Evolutionary conservation across 345 rosid genomes (phyloP).

Genomic region (Eucalyptus pumila): DNA sequence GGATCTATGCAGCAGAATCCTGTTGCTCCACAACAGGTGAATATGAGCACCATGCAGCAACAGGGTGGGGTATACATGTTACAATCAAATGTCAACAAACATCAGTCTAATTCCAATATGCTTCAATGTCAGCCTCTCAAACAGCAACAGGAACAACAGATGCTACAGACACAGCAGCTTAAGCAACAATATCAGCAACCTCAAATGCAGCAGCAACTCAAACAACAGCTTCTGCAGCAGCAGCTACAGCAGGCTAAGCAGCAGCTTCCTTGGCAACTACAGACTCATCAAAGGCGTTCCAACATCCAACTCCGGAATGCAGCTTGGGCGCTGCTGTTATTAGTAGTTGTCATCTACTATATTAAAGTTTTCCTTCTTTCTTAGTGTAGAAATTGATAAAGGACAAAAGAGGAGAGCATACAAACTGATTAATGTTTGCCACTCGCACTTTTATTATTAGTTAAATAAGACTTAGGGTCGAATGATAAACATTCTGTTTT

Average conservation of each 20-base stretch:
- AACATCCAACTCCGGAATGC: not conserved
- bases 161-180: constrained; percentile 38
- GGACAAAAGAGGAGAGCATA: too few relatives aligned
- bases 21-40: constrained; percentile 48
- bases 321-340: not conserved
- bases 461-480: too few relatives aligned
- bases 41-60: constrained; percentile 33
- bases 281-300: constrained; percentile 26
- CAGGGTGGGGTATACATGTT: constrained; percentile 51
- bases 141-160: constrained; percentile 57
- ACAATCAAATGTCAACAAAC: constrained; percentile 45
- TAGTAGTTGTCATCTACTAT: not conserved
- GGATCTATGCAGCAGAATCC: constrained; percentile 66
- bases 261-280: constrained; percentile 49
- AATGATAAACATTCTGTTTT: too few relatives aligned
- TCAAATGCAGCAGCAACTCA: constrained; percentile 48
- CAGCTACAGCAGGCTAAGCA: constrained; percentile 62
- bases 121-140: constrained; percentile 69
- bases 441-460: too few relatives aligned
- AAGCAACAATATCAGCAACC: constrained; percentile 59
- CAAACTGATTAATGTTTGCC: too few relatives aligned
- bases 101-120: constrained; percentile 56
- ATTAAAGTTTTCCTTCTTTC: not conserved
- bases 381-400: not conserved
- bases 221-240: constrained; percentile 28